These are phyloP conservation scores for Euphorbia lathyris DNA, from an alignment of 345 rosid species.

Conservation along the genomic window DNA sequence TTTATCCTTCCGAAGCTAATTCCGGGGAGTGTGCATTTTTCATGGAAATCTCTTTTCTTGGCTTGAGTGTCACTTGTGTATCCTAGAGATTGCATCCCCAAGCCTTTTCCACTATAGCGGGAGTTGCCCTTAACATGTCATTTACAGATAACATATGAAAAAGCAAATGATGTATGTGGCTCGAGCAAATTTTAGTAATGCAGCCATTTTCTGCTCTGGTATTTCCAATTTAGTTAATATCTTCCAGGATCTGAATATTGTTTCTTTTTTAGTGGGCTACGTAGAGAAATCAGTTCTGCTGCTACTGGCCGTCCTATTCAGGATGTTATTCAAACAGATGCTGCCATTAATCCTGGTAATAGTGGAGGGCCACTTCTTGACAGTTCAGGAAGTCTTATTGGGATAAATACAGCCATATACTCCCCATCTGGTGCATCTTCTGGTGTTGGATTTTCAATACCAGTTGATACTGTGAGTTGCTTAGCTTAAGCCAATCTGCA, in stretches of 20 bases:
- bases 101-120: background rate
- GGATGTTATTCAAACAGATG: slow-evolving; percentile 98
- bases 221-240: slow-evolving; percentile 1
- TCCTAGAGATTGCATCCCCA: background rate
- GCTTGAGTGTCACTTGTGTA: background rate
- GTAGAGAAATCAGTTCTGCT: slow-evolving; percentile 95
- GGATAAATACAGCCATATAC: slow-evolving; percentile 93
- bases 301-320: slow-evolving; percentile 99
- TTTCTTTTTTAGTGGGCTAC: slow-evolving; percentile 62
- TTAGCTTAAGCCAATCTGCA: slow-evolving; percentile 1
- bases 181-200: background rate
- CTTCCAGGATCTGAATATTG: background rate
- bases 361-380: slow-evolving; percentile 98
- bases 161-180: background rate
- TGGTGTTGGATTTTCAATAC: slow-evolving; percentile 97
- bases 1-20: background rate
- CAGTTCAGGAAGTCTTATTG: slow-evolving; percentile 87
- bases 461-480: slow-evolving; percentile 85
- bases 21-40: background rate
- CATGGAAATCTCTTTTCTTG: background rate
- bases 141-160: background rate
- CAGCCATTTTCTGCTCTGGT: background rate
- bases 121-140: background rate
- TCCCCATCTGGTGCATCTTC: slow-evolving; percentile 99
- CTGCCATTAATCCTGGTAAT: slow-evolving; percentile 96